A percentile compares a stretch with the other conserved stretches of the same genome.
Conservation (phyloP, 2,329 filamentous ascomycete genomes). For the Rutstroemia sp. region DNA sequence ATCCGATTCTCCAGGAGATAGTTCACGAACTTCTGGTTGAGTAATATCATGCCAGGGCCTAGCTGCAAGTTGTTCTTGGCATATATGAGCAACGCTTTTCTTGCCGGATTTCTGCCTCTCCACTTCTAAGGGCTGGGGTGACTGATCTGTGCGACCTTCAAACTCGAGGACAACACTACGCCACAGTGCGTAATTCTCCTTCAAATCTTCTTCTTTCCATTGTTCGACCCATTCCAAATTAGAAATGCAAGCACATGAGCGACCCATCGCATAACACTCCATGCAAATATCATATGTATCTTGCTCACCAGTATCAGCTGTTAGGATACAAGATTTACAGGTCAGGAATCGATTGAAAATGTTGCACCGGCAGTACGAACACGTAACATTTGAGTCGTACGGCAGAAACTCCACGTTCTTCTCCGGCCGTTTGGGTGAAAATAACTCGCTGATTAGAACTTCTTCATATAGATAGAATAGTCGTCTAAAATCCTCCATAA, state of each 20-base stretch:
- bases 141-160: constrained; percentile 60
- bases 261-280: constrained; percentile 97
- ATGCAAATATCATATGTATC: constrained; percentile 95
- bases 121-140: constrained; percentile 62
- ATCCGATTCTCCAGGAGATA: constrained; percentile 37
- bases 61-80: constrained; percentile 74
- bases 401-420: constrained; percentile 66
- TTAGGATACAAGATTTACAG: constrained; percentile 72
- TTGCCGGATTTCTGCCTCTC: constrained; percentile 60
- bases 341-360: constrained; percentile 97
- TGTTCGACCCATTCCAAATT: constrained; percentile 87
- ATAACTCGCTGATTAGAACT: constrained; percentile 80
- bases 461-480: constrained; percentile 72
- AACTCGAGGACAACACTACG: constrained; percentile 68
- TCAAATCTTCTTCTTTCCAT: constrained; percentile 75
- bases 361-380: constrained; percentile 90
- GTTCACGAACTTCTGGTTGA: constrained; percentile 18
- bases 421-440: constrained; percentile 56
- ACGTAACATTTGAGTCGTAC: constrained; percentile 88
- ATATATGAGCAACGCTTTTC: constrained; percentile 86
- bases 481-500: constrained; percentile 76
- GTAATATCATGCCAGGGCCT: constrained; percentile 80
- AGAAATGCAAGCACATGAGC: constrained; percentile 84
- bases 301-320: constrained; percentile 62
- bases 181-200: constrained; percentile 76